Evolutionary conservation across 148 eudicot genomes (phyloP), one percentile per base, ranked within the genome.

Genomic region (Spergularia marina): DNA sequence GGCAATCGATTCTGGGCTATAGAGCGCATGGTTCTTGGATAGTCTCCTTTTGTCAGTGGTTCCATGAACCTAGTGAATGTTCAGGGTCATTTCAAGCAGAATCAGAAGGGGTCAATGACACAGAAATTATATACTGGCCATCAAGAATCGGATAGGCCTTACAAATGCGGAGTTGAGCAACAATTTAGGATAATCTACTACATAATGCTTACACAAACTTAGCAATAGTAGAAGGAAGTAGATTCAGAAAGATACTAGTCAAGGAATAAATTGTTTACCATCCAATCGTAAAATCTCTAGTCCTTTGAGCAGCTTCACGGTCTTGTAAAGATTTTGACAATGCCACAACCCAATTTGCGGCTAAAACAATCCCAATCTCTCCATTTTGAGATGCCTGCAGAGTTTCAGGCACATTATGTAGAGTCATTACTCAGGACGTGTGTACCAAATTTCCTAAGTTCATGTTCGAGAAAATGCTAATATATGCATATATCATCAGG

Each of bases 331-430:
- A 58, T 0, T 70, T 74, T 18, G 84, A 81, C 57, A 74, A 40
- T 8, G 87, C 84, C 30, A 72, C 74, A 18, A 73, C 63, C 87
- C 87, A 84, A 5, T 49, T 68, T 30, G 82, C 52, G 0, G 71
- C 73, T 21, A 84, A 60, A 6, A 76, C 68, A 4, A 82, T 73
- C 17, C 87, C 84, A 52, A 82, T 73, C 36, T 70, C 61, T 40
- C 86, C 86, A 75, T 84, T 84, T 57, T 84, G 84, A 75, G 79
- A 71, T 53, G 66, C 73, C 82, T 79, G 73, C 55, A 73, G 17
- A 30, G 12, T 6, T 58, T 47, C 53, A 73, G 41, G 71, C 18
- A 49, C 36, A 36, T 56, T 11, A 10, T 8, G 78, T 65, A 14
- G 53, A 55, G 21, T 12, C 54, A 13, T 21, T 14, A 8, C 53